Evolutionary conservation across 352 stramenopile species (phyloP).

Genomic region (Blastocystis hominis): DNA sequence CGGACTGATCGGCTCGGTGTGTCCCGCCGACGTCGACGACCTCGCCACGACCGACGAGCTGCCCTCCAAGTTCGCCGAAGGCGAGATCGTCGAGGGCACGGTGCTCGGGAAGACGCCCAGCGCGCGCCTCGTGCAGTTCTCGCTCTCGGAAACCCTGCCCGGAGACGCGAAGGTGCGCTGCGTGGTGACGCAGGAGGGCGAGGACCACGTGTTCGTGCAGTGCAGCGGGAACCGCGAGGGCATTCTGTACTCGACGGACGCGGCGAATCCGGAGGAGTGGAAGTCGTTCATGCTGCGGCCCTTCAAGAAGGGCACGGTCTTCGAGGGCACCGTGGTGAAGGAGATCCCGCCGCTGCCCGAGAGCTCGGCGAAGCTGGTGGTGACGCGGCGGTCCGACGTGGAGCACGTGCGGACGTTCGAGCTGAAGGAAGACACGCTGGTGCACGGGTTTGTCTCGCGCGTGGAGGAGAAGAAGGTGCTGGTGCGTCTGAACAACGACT

Average conservation of each 20-base stretch:
- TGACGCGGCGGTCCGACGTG: background rate
- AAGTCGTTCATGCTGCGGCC: background rate
- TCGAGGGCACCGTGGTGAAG: background rate
- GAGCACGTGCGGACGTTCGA: background rate
- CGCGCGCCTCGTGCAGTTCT: background rate
- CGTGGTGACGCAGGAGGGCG: background rate
- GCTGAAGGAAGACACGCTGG: background rate
- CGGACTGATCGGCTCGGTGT: background rate
- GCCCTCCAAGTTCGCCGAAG: background rate
- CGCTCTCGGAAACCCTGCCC: background rate
- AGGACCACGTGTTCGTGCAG: background rate
- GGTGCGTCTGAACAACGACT: background rate
- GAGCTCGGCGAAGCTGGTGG: background rate
- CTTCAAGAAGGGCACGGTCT: background rate
- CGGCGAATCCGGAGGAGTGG: background rate
- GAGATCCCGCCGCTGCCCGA: background rate
- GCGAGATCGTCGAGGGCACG: background rate
- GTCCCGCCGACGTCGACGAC: background rate
- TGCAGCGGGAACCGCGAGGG: background rate
- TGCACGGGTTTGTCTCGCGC: background rate
- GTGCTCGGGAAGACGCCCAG: background rate
- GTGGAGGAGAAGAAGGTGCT: background rate
- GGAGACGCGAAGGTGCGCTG: background rate
- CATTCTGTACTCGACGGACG: slow-evolving; percentile 23
- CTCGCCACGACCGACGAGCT: background rate